Base-by-base conservation (phyloP, 108 stramenopile species). In the Discostella stelligeroides region DNA sequence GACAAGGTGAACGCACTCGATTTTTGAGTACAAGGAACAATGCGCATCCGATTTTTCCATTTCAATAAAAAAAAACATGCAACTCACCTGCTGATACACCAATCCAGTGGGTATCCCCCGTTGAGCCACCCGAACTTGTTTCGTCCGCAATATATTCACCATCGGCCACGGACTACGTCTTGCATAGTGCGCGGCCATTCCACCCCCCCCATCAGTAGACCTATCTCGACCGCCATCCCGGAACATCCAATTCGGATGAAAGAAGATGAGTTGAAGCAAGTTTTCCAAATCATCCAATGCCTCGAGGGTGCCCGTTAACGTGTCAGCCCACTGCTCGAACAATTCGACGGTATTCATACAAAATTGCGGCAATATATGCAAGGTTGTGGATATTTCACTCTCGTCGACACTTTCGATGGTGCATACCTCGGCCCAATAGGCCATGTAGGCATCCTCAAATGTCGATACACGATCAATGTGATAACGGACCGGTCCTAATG, bases 81-180 rank as follows among this genome's bases (percentile, higher is more conserved):
- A 15, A 67, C 73, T 66, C 18, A 75, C 73, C 60, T 75, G 92
- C 68, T 88, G 86, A 81, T 98, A 98, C 12, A 98, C 97, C 24
- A 95, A 73, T 21, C 92, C 97, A 15, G 97, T 98, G 21, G 97
- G 97, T 80, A 98, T 95, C 24, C 95, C 96, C 75, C 80, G 86
- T 82, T 98, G 97, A 7, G 95, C 97, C 20, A 89, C 78, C 39
- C 93, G 86, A 4, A 98, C 97, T 84, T 96, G 92, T 23, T 80
- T 85, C 57, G 97, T 98, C 28, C 97, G 82, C 20, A 98, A 79
- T 60, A 98, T 94, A 73, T 98, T 98, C 76, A 98, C 96, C 97
- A 98, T 98, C 14, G 97, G 97, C 88, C 92, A 96, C 0, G 97
- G 96, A 66, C 86, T 86, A 38, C 97, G 82, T 11, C 97, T 76